phyloP scores from a whole-genome alignment of 2,329 filamentous ascomycete species.

The Fusarium kyushuense region DNA sequence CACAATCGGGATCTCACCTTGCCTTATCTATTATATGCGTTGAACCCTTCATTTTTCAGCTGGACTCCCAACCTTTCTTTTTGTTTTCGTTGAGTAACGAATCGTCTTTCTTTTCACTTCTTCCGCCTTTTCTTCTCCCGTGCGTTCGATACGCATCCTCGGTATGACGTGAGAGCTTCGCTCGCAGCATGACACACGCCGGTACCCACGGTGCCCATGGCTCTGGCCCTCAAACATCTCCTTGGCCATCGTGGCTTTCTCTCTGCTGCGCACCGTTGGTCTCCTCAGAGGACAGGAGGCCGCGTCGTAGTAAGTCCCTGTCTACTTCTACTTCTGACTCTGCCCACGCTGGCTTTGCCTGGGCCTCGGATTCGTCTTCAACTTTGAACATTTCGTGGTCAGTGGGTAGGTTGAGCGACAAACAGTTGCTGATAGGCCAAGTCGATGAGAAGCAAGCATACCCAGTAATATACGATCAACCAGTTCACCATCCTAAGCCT shows the following conservation, averaged over 20 bases:
- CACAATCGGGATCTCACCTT: slow-evolving; percentile 28
- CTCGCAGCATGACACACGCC: slow-evolving; percentile 57
- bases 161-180: slow-evolving; percentile 45
- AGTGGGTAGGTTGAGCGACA: slow-evolving; percentile 45
- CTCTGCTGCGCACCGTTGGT: slow-evolving; percentile 60
- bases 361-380: slow-evolving; percentile 41
- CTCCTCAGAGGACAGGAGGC: slow-evolving; percentile 56
- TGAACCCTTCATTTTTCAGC: slow-evolving; percentile 19
- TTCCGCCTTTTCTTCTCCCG: slow-evolving; percentile 25
- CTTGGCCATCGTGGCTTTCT: slow-evolving; percentile 61
- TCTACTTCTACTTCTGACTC: slow-evolving; percentile 43
- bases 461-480: slow-evolving; percentile 48
- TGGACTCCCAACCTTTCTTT: slow-evolving; percentile 12
- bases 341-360: slow-evolving; percentile 31
- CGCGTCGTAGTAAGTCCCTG: slow-evolving; percentile 54
- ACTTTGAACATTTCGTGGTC: slow-evolving; percentile 46
- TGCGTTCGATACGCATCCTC: slow-evolving; percentile 32
- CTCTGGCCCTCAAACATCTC: slow-evolving; percentile 55
- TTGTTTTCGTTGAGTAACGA: slow-evolving; percentile 20
- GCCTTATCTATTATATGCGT: slow-evolving; percentile 17
- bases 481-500: slow-evolving; percentile 46
- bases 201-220: slow-evolving; percentile 59
- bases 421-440: slow-evolving; percentile 50
- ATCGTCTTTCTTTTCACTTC: slow-evolving; percentile 20
- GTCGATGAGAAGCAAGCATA: slow-evolving; percentile 48